Conservation (phyloP, 2,329 filamentous ascomycete genomes). For the Penicillium sp. region DNA sequence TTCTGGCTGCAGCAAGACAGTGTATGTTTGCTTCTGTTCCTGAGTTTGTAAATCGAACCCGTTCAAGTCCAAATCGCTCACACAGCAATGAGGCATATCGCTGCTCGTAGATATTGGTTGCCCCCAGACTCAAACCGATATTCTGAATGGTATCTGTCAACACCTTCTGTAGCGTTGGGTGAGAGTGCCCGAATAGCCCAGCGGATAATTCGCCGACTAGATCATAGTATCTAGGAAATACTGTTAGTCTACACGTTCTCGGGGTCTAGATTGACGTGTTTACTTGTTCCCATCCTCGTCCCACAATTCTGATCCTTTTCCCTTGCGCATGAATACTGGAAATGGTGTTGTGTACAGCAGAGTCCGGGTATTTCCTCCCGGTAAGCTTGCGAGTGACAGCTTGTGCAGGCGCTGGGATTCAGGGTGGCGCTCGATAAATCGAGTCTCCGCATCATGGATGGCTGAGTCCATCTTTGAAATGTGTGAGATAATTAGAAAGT, state of each 20-base stretch:
- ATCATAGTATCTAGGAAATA: constrained; percentile 50
- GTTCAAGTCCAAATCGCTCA: constrained; percentile 52
- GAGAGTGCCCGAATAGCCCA: constrained; percentile 64
- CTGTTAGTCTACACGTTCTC: not conserved
- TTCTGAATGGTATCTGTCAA: constrained; percentile 47
- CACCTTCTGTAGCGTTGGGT: constrained; percentile 53
- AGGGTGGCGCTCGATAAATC: constrained; percentile 4
- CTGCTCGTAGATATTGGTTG: constrained; percentile 52
- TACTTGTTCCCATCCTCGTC: constrained; percentile 20
- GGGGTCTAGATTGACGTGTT: no score
- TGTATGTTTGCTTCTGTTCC: constrained; percentile 65
- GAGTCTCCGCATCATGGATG: not conserved
- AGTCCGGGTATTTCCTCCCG: constrained; percentile 35
- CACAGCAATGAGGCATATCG: constrained; percentile 54
- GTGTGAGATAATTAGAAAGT: no score
- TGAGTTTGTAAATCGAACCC: constrained; percentile 62
- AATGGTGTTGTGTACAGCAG: constrained; percentile 20
- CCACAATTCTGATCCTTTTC: constrained; percentile 8
- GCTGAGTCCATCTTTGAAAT: not conserved
- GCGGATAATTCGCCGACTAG: constrained; percentile 64
- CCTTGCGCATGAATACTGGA: constrained; percentile 15
- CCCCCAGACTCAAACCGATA: constrained; percentile 55
- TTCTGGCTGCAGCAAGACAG: constrained; percentile 55
- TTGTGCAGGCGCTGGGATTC: constrained; percentile 15
- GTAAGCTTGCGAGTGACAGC: constrained; percentile 22